A percentile compares a stretch with the other conserved stretches of the same genome.
These are phyloP conservation scores for Eimeria brunetti DNA, from an alignment of 169 alveolate genomes.

Conservation along the genomic window DNA sequence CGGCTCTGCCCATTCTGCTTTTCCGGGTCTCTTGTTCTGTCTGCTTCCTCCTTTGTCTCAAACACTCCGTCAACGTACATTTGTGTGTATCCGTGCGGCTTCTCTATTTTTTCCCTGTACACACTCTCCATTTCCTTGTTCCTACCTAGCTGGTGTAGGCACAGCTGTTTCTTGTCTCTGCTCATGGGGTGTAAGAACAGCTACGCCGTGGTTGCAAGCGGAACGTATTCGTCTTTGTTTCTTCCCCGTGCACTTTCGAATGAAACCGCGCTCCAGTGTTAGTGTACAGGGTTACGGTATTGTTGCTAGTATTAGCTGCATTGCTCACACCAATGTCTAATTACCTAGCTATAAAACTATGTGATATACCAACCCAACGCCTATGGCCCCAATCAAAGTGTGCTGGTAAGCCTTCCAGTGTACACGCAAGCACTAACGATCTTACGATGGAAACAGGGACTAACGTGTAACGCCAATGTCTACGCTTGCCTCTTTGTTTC, in stretches of 20 bases:
- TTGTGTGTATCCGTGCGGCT: background rate
- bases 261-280: too few relatives aligned
- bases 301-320: too few relatives aligned
- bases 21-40: background rate
- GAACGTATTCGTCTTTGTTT: background rate
- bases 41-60: background rate
- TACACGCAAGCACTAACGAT: background rate
- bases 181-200: background rate
- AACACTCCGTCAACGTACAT: background rate
- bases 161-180: background rate
- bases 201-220: background rate
- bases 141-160: too few relatives aligned
- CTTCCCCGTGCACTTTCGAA: background rate
- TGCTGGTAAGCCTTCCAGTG: background rate
- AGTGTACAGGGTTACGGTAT: too few relatives aligned
- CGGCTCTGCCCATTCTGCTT: background rate
- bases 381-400: background rate
- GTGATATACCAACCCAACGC: too few relatives aligned
- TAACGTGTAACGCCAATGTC: background rate
- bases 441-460: background rate
- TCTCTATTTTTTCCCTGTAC: background rate
- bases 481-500: background rate
- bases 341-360: too few relatives aligned
- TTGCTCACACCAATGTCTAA: too few relatives aligned
- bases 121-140: too few relatives aligned